Conservation (phyloP, 441 rosid genomes). For the Rhodomyrtus psidioides region DNA sequence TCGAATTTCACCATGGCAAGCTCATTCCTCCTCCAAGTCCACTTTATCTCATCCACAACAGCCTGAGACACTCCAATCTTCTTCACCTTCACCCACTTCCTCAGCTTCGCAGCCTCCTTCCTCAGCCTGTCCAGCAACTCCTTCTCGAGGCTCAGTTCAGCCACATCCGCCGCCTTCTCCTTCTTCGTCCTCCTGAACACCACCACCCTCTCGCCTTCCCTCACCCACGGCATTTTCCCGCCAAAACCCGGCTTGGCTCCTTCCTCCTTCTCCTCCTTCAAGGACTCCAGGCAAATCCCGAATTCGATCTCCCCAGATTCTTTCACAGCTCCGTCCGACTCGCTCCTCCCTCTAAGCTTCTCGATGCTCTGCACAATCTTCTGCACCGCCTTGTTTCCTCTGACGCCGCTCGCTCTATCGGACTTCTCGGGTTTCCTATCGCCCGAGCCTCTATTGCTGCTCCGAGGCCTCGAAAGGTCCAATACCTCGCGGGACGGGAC, state of each 20-base stretch:
- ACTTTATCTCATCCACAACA: conserved; percentile 50
- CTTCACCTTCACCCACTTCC: conserved; percentile 77
- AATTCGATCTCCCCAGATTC: conserved; percentile 16
- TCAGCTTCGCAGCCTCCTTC: conserved; percentile 43
- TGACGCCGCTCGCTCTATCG: conserved; percentile 56
- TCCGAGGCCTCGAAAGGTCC: conserved; percentile 21
- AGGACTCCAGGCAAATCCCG: conserved; percentile 18
- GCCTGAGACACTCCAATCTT: conserved; percentile 73
- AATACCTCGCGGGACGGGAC: conserved; percentile 37
- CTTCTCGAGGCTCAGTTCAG: conserved; percentile 47
- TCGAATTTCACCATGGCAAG: conserved; percentile 72
- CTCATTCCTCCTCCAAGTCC: conserved; percentile 47
- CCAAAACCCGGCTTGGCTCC: neutral
- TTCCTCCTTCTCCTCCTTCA: conserved; percentile 11
- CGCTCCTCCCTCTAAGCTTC: conserved; percentile 22
- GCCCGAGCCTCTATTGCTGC: conserved; percentile 8
- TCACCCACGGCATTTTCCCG: conserved; percentile 66
- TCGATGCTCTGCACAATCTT: conserved; percentile 49
- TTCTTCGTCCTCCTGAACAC: conserved; percentile 48
- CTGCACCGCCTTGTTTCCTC: conserved; percentile 59
- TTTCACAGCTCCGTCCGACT: conserved; percentile 12
- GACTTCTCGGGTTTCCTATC: conserved; percentile 22
- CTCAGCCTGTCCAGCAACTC: conserved; percentile 47
- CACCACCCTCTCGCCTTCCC: conserved; percentile 35
- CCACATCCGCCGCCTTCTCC: conserved; percentile 36